Base-by-base conservation (phyloP, 805 yeast genomes). In the Wickerhamiella siamensis region DNA sequence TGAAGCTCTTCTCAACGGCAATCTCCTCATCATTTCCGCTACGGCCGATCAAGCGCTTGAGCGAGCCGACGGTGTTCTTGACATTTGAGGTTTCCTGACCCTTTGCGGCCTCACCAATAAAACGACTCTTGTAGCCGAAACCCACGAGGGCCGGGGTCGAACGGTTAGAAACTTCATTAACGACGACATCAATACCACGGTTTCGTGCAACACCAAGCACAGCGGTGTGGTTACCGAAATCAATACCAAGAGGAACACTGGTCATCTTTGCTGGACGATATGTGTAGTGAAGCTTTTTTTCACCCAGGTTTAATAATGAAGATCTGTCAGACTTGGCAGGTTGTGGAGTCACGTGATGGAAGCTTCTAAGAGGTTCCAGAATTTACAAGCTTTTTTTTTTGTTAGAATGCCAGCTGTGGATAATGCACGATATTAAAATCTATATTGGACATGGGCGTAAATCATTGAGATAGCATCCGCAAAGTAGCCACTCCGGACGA, bases 111-210 rank as follows among this genome's bases (percentile, higher is more conserved):
- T 91, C 99, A 61, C 99, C 99, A 53, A 91, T 76, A 60, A 75
- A 78, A 70, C 99, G 79, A 74, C 75, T 79, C 67, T 82, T 83
- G 51, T 59, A 61, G 53, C 96, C 96, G 55, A 91, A 91, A 27
- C 95, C 97, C 53, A 91, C 91, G 51, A 83, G 63, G 26, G 82
- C 64, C 19, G 99, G 98, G 27, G 99, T 91, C 52, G 93, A 65
- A 67, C 99, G 81, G 79, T 91, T 91, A 44, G 97, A 87, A 38
- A 91, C 97, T 68, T 91, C 99, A 63, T 91, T 91, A 68, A 91
- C 97, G 57, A 91, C 83, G 57, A 91, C 79, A 65, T 91, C 99
- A 61, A 91, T 91, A 61, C 97, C 97, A 71, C 97, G 79, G 77
- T 88, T 91, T 64, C 88, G 81, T 49, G 98, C 98, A 61, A 94